Evolutionary conservation across 208 protist genomes (phyloP).

Genomic region (Wallacemonas sp.): DNA sequence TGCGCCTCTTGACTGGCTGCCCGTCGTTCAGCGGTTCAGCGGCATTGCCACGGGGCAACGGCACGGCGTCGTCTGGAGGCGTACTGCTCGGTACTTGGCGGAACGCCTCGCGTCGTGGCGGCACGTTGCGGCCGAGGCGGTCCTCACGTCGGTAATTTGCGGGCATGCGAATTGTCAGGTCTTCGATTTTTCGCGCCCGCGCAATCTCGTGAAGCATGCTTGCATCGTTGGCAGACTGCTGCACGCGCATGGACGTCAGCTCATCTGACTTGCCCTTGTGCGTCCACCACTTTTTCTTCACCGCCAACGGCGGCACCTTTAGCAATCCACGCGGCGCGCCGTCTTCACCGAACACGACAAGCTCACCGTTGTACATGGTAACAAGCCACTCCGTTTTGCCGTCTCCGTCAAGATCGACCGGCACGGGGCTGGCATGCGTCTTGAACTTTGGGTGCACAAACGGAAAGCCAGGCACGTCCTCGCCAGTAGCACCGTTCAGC

Average conservation of each 20-base stretch:
- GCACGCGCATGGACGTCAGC: constrained; percentile 7
- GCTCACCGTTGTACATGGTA: constrained; percentile 80
- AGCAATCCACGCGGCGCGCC: constrained; percentile 55
- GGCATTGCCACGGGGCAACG: too few relatives aligned
- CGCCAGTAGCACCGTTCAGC: constrained; percentile 40
- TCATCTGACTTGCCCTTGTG: constrained; percentile 15
- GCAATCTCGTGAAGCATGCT: constrained; percentile 26
- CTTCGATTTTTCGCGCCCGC: constrained; percentile 24
- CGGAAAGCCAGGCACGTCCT: constrained; percentile 77
- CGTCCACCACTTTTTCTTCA: constrained; percentile 81
- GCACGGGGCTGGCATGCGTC: constrained; percentile 78
- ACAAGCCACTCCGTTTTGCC: constrained; percentile 83
- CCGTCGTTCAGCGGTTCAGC: too few relatives aligned
- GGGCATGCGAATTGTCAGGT: constrained; percentile 14
- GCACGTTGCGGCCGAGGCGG: neutral
- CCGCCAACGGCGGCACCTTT: constrained; percentile 67
- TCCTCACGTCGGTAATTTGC: neutral
- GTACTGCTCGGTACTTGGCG: too few relatives aligned
- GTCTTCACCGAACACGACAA: constrained; percentile 72
- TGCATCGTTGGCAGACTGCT: constrained; percentile 10
- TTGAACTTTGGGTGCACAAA: constrained; percentile 74
- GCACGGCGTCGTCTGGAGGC: too few relatives aligned
- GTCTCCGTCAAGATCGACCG: constrained; percentile 84
- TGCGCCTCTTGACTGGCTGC: too few relatives aligned
- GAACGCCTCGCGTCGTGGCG: too few relatives aligned